A percentile compares a stretch with the other conserved stretches of the same genome.
Conservation (phyloP, 179 eudicot genomes). For the Spinacia oleracea region DNA sequence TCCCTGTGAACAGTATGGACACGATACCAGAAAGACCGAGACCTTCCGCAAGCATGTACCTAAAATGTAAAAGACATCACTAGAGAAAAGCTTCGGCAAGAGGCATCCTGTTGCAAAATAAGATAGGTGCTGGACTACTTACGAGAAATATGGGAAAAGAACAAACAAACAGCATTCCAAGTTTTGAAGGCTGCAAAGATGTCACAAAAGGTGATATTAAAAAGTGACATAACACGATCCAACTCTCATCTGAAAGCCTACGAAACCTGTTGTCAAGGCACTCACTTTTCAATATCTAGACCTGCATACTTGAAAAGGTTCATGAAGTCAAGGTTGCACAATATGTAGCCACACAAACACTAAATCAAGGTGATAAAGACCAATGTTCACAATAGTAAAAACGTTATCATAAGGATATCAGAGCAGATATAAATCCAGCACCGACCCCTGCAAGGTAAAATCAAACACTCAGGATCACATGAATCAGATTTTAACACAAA, state of each 20-base stretch:
- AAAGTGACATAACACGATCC: conserved; percentile 6
- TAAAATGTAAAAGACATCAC: conserved; percentile 28
- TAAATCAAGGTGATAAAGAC: conserved; percentile 19
- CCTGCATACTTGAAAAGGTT: conserved; percentile 99
- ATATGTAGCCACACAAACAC: conserved; percentile 2
- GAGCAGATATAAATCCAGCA: conserved; percentile 95
- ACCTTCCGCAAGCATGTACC: conserved; percentile 99
- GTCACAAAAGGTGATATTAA: conserved; percentile 29
- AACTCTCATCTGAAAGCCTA: conserved; percentile 17
- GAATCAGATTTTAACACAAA: neutral
- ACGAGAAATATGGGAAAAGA: conserved; percentile 99
- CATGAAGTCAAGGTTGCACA: conserved; percentile 69
- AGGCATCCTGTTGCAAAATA: conserved; percentile 2
- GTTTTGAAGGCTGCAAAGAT: conserved; percentile 85
- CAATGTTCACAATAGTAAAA: conserved; percentile 6
- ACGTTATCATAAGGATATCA: conserved; percentile 75
- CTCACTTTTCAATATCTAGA: conserved; percentile 95
- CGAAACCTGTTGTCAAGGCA: conserved; percentile 4
- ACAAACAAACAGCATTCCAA: conserved; percentile 98
- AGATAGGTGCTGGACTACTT: conserved; percentile 34
- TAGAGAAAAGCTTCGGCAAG: conserved; percentile 19
- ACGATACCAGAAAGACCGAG: conserved; percentile 99
- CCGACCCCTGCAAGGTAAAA: conserved; percentile 76
- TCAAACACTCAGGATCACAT: conserved; percentile 21
- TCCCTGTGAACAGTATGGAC: conserved; percentile 96